Conservation (phyloP, 192 early-diverging fungal species). For the Cladochytrium replicatum region DNA sequence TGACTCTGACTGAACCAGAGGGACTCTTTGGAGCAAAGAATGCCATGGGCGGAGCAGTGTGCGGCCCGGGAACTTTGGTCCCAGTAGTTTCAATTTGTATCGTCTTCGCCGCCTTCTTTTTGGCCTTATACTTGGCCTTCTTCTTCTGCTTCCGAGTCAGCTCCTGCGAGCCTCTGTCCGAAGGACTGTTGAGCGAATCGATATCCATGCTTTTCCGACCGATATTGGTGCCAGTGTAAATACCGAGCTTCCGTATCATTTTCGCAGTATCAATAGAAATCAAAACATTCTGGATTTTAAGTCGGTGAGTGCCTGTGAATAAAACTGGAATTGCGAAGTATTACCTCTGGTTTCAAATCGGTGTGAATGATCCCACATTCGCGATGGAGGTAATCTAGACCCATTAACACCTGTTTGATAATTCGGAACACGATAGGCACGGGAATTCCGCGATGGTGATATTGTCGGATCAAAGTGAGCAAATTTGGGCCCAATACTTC, state of each 20-base stretch:
- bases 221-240: slow-evolving; percentile 3
- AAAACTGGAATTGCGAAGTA: background rate
- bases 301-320: background rate
- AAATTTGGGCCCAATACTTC: slow-evolving; percentile 95
- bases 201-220: too few species aligned
- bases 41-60: slow-evolving; percentile 1
- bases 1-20: too few species aligned
- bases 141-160: slow-evolving; percentile 46
- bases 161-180: too few species aligned
- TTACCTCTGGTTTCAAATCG: slow-evolving; percentile 87
- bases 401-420: slow-evolving; percentile 79
- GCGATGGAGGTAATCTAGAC: slow-evolving; percentile 87
- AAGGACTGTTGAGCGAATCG: background rate
- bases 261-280: slow-evolving; percentile 87
- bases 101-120: slow-evolving; percentile 15
- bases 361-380: slow-evolving; percentile 96
- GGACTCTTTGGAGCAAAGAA: too few species aligned
- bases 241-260: slow-evolving; percentile 49
- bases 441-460: slow-evolving; percentile 77
- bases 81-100: background rate
- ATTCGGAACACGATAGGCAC: slow-evolving; percentile 81
- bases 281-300: slow-evolving; percentile 61
- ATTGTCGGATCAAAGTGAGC: slow-evolving; percentile 74
- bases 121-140: slow-evolving; percentile 40
- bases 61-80: too few species aligned